phyloP scores from a whole-genome alignment of 2,329 filamentous ascomycete species.

The Aureobasidium sp. region DNA sequence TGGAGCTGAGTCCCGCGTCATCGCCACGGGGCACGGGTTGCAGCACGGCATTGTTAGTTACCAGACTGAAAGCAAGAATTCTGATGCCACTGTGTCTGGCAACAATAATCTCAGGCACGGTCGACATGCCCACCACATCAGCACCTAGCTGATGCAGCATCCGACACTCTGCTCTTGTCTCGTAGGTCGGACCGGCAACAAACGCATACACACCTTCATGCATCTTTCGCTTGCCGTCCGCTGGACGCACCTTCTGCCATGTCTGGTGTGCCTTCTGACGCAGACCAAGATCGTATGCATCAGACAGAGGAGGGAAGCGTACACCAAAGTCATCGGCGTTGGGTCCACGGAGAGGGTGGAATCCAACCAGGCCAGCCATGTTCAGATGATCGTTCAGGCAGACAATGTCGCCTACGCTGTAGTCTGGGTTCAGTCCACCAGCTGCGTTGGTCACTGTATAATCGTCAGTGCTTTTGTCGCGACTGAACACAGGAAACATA shows the following conservation, averaged over 20 bases:
- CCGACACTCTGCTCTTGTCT: slow-evolving; percentile 56
- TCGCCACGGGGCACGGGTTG: slow-evolving; percentile 51
- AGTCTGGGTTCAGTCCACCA: slow-evolving; percentile 55
- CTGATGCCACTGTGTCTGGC: slow-evolving; percentile 55
- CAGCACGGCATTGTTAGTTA: slow-evolving; percentile 56
- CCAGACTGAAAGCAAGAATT: slow-evolving; percentile 56
- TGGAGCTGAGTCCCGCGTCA: slow-evolving; percentile 43
- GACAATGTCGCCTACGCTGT: slow-evolving; percentile 56
- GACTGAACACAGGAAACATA: slow-evolving; percentile 23
- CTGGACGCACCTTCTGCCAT: slow-evolving; percentile 43
- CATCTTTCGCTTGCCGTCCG: slow-evolving; percentile 41
- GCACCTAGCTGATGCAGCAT: slow-evolving; percentile 52
- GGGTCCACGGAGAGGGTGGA: slow-evolving; percentile 52
- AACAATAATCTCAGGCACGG: slow-evolving; percentile 58
- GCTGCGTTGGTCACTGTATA: slow-evolving; percentile 55
- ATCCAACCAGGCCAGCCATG: slow-evolving; percentile 51
- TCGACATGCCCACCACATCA: slow-evolving; percentile 65
- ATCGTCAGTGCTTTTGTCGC: not conserved
- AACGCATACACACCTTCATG: slow-evolving; percentile 60
- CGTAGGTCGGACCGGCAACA: slow-evolving; percentile 55
- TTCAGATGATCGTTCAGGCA: slow-evolving; percentile 59
- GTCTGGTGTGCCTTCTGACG: slow-evolving; percentile 48
- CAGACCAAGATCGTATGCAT: slow-evolving; percentile 56
- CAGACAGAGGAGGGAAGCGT: slow-evolving; percentile 55
- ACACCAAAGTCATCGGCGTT: slow-evolving; percentile 54